Conservation (phyloP, 192 early-diverging fungal species). For the Coemansia sp. region DNA sequence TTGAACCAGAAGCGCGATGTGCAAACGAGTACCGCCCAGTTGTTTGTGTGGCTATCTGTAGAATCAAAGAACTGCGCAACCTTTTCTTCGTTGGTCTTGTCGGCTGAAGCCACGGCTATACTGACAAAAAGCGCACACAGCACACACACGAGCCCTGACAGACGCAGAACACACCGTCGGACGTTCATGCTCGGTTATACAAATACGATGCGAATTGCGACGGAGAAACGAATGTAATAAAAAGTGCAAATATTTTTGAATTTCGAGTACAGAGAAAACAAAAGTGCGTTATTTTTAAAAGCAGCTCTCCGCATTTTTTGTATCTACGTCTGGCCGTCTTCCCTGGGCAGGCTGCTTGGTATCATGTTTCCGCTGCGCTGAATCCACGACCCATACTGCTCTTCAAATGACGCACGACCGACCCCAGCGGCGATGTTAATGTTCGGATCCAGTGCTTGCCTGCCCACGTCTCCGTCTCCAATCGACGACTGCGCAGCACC, state of each 20-base stretch:
- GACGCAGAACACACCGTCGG: not conserved
- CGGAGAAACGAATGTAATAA: not conserved
- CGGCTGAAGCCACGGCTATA: not conserved
- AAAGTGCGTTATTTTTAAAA: not conserved
- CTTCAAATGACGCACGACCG: slow-evolving; percentile 24
- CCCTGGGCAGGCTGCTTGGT: not conserved
- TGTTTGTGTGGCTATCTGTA: slow-evolving; percentile 81
- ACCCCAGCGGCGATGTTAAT: not conserved
- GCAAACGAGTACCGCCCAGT: slow-evolving; percentile 98
- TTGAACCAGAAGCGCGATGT: slow-evolving; percentile 99
- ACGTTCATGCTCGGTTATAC: not conserved
- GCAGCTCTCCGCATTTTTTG: too few species aligned
- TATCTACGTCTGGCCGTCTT: not conserved
- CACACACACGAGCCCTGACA: not conserved
- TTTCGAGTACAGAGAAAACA: not conserved
- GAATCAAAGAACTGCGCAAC: slow-evolving; percentile 60
- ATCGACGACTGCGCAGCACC: not conserved
- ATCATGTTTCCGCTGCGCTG: slow-evolving; percentile 28
- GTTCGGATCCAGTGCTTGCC: not conserved
- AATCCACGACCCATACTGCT: slow-evolving; percentile 49
- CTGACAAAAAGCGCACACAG: not conserved
- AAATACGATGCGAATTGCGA: not conserved
- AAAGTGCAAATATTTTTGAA: not conserved
- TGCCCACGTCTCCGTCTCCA: not conserved
- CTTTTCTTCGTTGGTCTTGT: slow-evolving; percentile 2